Percentiles rank a stretch among this genome's conserved stretches.
phyloP scores from a whole-genome alignment of 495 filamentous ascomycete species.

The Cudoniella acicularis region DNA sequence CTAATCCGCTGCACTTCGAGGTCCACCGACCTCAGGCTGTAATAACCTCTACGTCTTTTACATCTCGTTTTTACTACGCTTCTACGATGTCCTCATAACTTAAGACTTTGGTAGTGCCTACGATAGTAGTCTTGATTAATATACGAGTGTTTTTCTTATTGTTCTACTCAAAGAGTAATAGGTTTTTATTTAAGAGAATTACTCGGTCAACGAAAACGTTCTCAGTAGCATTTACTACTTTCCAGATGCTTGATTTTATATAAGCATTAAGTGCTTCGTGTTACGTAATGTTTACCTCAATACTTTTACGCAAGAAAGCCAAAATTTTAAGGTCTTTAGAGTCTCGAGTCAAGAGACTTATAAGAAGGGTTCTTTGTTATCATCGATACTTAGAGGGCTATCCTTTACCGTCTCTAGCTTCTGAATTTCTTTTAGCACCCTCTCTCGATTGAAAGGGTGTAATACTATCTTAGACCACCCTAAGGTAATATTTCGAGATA shows the following conservation, averaged over 20 bases:
- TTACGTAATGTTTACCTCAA: neutral
- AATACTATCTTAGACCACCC: conserved; percentile 29
- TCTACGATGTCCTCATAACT: conserved; percentile 17
- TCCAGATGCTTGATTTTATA: too few species aligned
- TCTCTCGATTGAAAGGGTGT: conserved; percentile 33
- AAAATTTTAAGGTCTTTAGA: neutral
- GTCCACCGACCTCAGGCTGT: neutral
- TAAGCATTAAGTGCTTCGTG: neutral
- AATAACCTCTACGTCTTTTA: conserved; percentile 3
- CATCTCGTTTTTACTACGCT: conserved; percentile 9
- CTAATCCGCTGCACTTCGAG: too few species aligned
- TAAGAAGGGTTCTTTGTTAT: conserved; percentile 10
- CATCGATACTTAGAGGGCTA: conserved; percentile 18
- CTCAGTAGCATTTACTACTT: too few species aligned
- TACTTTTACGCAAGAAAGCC: neutral
- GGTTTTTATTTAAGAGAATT: too few species aligned
- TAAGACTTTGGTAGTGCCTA: conserved; percentile 8
- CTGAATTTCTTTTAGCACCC: conserved; percentile 28
- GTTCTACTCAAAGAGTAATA: conserved; percentile 14
- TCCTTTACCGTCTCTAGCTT: conserved; percentile 23
- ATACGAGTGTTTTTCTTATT: conserved; percentile 9
- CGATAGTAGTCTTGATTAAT: conserved; percentile 9
- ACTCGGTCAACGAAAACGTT: too few species aligned
- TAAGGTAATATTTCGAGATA: conserved; percentile 30
- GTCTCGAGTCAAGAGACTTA: neutral